Percentiles rank a stretch among this genome's conserved stretches.
These are phyloP conservation scores for Globisporangium acanthophoron DNA, from an alignment of 352 stramenopile genomes.

Conservation along the genomic window DNA sequence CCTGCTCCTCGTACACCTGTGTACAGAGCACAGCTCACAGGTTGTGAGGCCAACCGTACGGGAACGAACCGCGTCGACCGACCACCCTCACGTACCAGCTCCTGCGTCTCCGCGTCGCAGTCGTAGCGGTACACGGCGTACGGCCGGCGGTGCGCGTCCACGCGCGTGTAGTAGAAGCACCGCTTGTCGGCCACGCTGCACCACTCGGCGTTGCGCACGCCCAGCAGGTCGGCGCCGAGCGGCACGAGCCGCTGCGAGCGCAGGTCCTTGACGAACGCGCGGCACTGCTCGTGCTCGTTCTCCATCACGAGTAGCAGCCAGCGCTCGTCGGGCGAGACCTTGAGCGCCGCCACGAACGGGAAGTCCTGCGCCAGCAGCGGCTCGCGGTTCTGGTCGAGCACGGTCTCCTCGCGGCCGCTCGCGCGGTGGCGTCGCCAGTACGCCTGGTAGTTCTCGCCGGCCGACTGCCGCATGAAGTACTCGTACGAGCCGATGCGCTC, in stretches of 20 bases:
- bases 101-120: slow-evolving; percentile 29
- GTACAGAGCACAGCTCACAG: background rate
- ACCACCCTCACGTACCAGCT: slow-evolving; percentile 29
- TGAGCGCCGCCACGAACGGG: slow-evolving; percentile 69
- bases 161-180: slow-evolving; percentile 73
- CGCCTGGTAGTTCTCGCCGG: slow-evolving; percentile 67
- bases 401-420: slow-evolving; percentile 37
- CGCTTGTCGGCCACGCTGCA: slow-evolving; percentile 11
- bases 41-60: too few species aligned
- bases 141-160: slow-evolving; percentile 58
- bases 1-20: slow-evolving; percentile 70
- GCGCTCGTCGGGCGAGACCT: slow-evolving; percentile 63
- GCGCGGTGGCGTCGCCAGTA: slow-evolving; percentile 57
- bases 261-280: slow-evolving; percentile 39
- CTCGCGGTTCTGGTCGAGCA: slow-evolving; percentile 76
- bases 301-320: slow-evolving; percentile 64
- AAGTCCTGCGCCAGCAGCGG: slow-evolving; percentile 34
- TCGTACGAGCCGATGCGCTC: slow-evolving; percentile 71
- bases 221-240: slow-evolving; percentile 23
- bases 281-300: slow-evolving; percentile 62
- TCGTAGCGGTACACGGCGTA: slow-evolving; percentile 65
- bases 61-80: too few species aligned
- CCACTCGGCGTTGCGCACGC: slow-evolving; percentile 79
- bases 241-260: slow-evolving; percentile 20
- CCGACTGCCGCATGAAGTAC: slow-evolving; percentile 64